phyloP scores from a whole-genome alignment of 2,329 filamentous ascomycete genomes.

The Aspergillus arachidicola region DNA sequence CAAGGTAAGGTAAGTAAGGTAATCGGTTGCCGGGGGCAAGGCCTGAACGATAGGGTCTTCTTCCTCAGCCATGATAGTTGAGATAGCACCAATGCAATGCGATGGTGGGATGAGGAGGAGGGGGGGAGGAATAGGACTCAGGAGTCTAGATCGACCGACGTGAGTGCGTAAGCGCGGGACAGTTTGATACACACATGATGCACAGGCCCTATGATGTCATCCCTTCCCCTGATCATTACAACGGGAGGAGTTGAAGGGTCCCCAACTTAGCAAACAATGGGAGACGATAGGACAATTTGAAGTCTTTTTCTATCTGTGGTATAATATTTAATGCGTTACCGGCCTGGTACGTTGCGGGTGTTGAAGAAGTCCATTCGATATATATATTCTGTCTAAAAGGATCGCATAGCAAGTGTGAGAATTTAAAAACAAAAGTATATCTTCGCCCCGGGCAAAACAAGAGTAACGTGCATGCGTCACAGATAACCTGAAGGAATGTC shows the following conservation, averaged over 20 bases:
- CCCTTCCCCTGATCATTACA: not conserved
- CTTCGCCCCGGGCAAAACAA: too few relatives aligned
- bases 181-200: not conserved
- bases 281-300: too few relatives aligned
- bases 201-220: slow-evolving; percentile 6
- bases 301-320: not conserved
- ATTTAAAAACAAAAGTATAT: too few relatives aligned
- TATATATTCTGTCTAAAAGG: too few relatives aligned
- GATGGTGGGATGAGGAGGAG: slow-evolving; percentile 1
- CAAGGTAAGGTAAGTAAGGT: slow-evolving; percentile 67
- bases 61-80: slow-evolving; percentile 30
- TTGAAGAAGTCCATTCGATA: too few relatives aligned
- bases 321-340: not conserved
- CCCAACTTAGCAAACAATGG: not conserved
- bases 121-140: not conserved
- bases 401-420: too few relatives aligned
- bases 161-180: slow-evolving; percentile 4
- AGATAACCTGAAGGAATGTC: too few relatives aligned
- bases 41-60: slow-evolving; percentile 59
- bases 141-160: not conserved
- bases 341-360: too few relatives aligned
- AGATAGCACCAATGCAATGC: slow-evolving; percentile 11
- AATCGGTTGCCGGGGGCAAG: slow-evolving; percentile 63
- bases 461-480: too few relatives aligned
- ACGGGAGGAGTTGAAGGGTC: not conserved